Evolutionary conservation across 192 early-diverging fungal species (phyloP).

Genomic region (Coemansia sp.): DNA sequence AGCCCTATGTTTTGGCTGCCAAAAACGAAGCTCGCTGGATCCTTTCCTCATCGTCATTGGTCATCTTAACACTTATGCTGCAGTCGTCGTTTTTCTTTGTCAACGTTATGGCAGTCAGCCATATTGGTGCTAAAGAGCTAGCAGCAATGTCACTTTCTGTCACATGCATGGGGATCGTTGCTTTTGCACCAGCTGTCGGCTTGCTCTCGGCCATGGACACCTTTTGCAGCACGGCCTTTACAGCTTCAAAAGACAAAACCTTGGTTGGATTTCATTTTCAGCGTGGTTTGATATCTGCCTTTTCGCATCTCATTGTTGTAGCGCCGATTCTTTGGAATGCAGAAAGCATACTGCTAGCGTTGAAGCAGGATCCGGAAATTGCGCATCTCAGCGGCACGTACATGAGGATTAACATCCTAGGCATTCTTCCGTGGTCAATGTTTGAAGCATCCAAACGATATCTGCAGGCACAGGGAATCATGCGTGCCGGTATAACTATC

Average conservation of each 20-base stretch:
- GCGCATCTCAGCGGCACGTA: conserved; percentile 61
- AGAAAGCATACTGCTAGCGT: conserved; percentile 62
- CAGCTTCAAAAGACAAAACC: conserved; percentile 56
- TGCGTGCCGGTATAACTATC: conserved; percentile 77
- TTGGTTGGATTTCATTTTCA: conserved; percentile 70
- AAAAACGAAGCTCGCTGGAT: conserved; percentile 32
- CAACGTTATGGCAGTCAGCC: conserved; percentile 63
- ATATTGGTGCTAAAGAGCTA: conserved; percentile 58
- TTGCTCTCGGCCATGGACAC: conserved; percentile 16
- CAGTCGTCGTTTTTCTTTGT: conserved; percentile 64
- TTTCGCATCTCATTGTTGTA: conserved; percentile 68
- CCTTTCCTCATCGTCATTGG: conserved; percentile 27
- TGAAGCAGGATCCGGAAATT: conserved; percentile 76
- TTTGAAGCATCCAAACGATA: conserved; percentile 81
- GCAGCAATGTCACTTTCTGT: conserved; percentile 63
- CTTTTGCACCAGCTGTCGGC: conserved; percentile 64
- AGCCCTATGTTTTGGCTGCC: conserved; percentile 18
- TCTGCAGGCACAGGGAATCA: conserved; percentile 80
- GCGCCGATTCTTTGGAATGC: conserved; percentile 68
- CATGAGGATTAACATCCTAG: conserved; percentile 63
- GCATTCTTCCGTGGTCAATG: conserved; percentile 69
- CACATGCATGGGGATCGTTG: conserved; percentile 59
- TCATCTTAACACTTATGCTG: conserved; percentile 56
- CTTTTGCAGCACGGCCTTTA: conserved; percentile 10
- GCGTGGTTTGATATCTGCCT: conserved; percentile 67